Percentiles rank a stretch among this genome's conserved stretches.
These are phyloP conservation scores for Lyophyllum decastes DNA, from an alignment of 768 basidiomycete genomes.

Conservation along the genomic window DNA sequence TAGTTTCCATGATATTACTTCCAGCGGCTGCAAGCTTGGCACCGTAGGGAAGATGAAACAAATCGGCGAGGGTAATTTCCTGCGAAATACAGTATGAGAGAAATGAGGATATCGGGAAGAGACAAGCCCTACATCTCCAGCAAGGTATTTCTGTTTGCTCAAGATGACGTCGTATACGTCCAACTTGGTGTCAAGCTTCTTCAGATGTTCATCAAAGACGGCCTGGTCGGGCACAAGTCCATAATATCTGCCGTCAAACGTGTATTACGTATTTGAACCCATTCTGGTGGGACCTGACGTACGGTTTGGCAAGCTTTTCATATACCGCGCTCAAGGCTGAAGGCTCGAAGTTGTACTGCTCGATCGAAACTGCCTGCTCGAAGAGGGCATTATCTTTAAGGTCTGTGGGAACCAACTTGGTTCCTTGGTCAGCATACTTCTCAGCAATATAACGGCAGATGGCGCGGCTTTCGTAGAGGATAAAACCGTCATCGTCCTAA, in stretches of 20 bases:
- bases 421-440: slow-evolving; percentile 52
- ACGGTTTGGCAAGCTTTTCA: neutral
- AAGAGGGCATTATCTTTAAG: slow-evolving; percentile 32
- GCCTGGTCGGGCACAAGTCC: neutral
- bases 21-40: slow-evolving; percentile 24
- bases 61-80: slow-evolving; percentile 47
- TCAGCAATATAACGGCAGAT: slow-evolving; percentile 51
- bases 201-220: slow-evolving; percentile 22
- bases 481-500: slow-evolving; percentile 23
- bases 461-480: slow-evolving; percentile 44
- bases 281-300: neutral
- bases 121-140: slow-evolving; percentile 35
- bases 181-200: slow-evolving; percentile 42
- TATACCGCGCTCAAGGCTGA: slow-evolving; percentile 21
- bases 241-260: neutral
- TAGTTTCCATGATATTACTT: slow-evolving; percentile 27
- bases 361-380: slow-evolving; percentile 41
- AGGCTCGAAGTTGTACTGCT: slow-evolving; percentile 46
- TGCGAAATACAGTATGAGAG: too few species aligned
- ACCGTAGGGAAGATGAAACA: slow-evolving; percentile 46
- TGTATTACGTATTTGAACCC: too few species aligned
- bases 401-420: slow-evolving; percentile 48
- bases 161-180: slow-evolving; percentile 49
- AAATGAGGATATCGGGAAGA: too few species aligned
- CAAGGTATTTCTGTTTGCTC: slow-evolving; percentile 45